These are phyloP conservation scores for Tremellales sp. DNA, from an alignment of 1,284 basidiomycete species.

Conservation along the genomic window DNA sequence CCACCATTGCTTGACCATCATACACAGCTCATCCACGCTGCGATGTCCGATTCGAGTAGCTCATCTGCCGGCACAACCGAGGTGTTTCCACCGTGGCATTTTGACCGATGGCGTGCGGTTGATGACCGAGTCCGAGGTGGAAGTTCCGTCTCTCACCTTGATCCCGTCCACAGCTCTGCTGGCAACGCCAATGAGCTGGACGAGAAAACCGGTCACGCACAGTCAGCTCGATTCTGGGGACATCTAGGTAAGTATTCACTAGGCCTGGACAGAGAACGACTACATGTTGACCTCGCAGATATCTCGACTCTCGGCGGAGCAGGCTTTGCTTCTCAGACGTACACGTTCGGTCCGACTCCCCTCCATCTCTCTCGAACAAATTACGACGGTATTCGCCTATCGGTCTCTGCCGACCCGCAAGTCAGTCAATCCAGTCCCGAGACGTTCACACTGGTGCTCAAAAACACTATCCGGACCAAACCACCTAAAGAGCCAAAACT, in stretches of 20 bases:
- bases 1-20: too few species aligned
- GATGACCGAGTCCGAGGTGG: constrained; percentile 53
- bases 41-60: too few species aligned
- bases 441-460: constrained; percentile 49
- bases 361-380: constrained; percentile 22
- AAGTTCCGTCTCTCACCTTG: constrained; percentile 45
- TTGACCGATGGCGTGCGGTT: constrained; percentile 44
- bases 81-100: constrained; percentile 38
- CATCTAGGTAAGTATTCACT: constrained; percentile 22
- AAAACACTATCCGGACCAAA: constrained; percentile 38
- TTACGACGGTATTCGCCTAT: constrained; percentile 29
- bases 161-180: constrained; percentile 12
- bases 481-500: constrained; percentile 42
- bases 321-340: constrained; percentile 53
- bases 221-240: constrained; percentile 32
- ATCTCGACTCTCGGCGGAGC: constrained; percentile 53
- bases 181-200: neutral
- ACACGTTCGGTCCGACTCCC: constrained; percentile 35
- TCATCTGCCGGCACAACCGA: too few species aligned
- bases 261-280: neutral
- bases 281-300: constrained; percentile 33
- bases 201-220: constrained; percentile 2
- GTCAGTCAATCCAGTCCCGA: constrained; percentile 12
- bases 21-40: too few species aligned
- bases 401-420: constrained; percentile 13